phyloP scores from a whole-genome alignment of 2,329 filamentous ascomycete genomes.

The Metarhizium anisopliae region DNA sequence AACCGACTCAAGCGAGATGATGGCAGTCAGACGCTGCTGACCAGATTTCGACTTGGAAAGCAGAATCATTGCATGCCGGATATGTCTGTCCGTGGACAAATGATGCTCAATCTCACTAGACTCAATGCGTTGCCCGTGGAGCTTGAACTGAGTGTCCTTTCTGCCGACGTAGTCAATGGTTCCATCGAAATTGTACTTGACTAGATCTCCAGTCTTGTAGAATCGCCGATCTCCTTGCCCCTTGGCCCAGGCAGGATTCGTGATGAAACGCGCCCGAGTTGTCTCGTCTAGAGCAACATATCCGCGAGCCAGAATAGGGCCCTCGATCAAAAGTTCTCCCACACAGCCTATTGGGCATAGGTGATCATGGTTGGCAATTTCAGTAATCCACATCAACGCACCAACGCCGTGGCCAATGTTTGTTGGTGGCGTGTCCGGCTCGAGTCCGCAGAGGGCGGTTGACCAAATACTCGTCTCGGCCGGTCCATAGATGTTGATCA shows the following conservation, averaged over 20 bases:
- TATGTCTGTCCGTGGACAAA: not conserved
- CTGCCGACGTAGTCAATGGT: not conserved
- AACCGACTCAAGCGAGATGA: too few relatives aligned
- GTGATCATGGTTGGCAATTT: not conserved
- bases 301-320: not conserved
- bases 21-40: too few relatives aligned
- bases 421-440: too few relatives aligned
- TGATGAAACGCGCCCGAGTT: not conserved
- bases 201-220: not conserved
- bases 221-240: not conserved
- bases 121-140: not conserved
- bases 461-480: too few relatives aligned
- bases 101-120: not conserved
- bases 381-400: not conserved
- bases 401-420: not conserved
- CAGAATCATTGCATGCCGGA: too few relatives aligned
- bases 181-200: not conserved
- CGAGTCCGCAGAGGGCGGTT: too few relatives aligned
- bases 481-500: too few relatives aligned
- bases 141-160: not conserved
- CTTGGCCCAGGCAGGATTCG: not conserved
- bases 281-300: not conserved
- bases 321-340: not conserved
- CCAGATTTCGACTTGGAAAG: not conserved
- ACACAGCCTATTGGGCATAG: not conserved